These are phyloP conservation scores for Edaphochlamys debaryana DNA, from an alignment of 139 green algal species.

Conservation along the genomic window DNA sequence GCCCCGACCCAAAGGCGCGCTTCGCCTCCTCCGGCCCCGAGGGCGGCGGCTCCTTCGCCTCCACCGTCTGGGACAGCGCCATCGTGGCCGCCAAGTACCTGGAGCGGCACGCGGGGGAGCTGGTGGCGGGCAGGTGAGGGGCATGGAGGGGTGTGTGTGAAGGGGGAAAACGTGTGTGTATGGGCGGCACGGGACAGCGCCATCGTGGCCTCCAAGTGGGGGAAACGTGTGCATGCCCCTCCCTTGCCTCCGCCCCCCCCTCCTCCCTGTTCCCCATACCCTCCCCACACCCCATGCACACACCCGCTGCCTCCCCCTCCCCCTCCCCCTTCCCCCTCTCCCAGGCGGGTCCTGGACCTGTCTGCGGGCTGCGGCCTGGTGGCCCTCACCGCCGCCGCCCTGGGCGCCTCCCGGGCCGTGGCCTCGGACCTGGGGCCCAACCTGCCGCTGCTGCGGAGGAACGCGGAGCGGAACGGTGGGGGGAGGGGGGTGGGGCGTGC, in stretches of 20 bases:
- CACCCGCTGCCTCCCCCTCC: too few species aligned
- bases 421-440: constrained; percentile 73
- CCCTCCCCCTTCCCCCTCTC: not conserved
- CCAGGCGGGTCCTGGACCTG: constrained; percentile 67
- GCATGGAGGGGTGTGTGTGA: not conserved
- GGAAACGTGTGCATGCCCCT: too few species aligned
- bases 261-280: too few species aligned
- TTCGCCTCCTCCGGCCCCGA: not conserved
- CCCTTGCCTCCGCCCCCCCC: too few species aligned
- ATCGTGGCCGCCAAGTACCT: constrained; percentile 76
- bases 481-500: not conserved
- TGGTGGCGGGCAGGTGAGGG: not conserved
- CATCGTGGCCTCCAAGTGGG: too few species aligned
- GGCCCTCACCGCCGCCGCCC: constrained; percentile 43
- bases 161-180: too few species aligned
- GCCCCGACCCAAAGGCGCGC: too few species aligned
- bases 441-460: constrained; percentile 66
- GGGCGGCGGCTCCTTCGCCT: constrained; percentile 69
- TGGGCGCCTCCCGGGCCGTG: constrained; percentile 33
- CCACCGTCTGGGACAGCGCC: constrained; percentile 78
- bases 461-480: constrained; percentile 66
- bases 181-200: too few species aligned
- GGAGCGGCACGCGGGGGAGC: constrained; percentile 29
- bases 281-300: too few species aligned
- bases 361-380: constrained; percentile 74